Conservation (phyloP, 768 basidiomycete genomes). For the Lentinula edodes region DNA sequence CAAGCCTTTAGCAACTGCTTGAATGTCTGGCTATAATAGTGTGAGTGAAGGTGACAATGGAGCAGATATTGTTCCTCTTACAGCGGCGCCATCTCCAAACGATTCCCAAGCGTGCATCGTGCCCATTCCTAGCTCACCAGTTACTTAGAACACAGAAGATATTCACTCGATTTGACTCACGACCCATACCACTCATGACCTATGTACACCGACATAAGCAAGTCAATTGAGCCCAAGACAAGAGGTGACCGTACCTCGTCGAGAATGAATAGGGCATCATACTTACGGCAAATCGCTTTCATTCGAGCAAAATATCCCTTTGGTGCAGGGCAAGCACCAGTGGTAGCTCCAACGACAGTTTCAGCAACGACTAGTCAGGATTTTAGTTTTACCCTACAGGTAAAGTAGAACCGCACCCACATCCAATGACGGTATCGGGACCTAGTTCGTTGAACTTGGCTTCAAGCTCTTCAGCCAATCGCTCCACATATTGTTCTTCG, state of each 20-base stretch:
- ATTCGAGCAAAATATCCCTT: conserved; percentile 84
- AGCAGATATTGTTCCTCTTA: conserved; percentile 16
- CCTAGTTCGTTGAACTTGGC: conserved; percentile 81
- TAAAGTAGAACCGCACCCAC: conserved; percentile 34
- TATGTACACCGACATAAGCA: conserved; percentile 10
- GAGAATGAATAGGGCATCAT: conserved; percentile 72
- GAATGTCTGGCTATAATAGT: conserved; percentile 62
- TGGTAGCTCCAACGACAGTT: conserved; percentile 84
- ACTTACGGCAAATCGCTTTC: conserved; percentile 78
- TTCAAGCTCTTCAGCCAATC: conserved; percentile 76
- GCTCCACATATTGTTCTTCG: conserved; percentile 74
- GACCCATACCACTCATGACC: conserved; percentile 89
- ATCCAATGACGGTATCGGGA: conserved; percentile 76
- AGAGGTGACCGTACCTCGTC: conserved; percentile 56
- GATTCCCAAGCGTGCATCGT: conserved; percentile 84
- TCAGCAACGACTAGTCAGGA: conserved; percentile 62
- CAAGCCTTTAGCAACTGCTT: conserved; percentile 85
- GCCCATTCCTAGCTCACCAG: conserved; percentile 60
- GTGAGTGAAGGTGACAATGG: neutral
- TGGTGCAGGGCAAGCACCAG: conserved; percentile 70
- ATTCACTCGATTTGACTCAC: conserved; percentile 36
- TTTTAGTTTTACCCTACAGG: neutral
- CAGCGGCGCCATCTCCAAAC: conserved; percentile 65
- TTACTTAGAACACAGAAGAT: neutral
- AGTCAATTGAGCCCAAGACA: neutral